Conservation (phyloP, 345 rosid genomes). For the Syzygium grande region DNA sequence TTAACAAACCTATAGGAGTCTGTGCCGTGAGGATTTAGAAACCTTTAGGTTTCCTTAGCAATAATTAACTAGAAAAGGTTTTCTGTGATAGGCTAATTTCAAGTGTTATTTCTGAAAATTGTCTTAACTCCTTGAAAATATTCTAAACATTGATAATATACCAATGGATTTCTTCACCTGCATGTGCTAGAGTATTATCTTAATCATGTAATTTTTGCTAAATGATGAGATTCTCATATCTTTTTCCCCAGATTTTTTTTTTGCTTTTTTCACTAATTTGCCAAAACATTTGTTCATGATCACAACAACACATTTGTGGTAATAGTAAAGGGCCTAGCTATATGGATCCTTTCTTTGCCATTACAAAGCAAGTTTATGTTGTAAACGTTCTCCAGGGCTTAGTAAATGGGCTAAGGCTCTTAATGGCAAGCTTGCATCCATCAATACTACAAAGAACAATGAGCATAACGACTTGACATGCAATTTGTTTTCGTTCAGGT, state of each 20-base stretch:
- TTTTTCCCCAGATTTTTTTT: not conserved
- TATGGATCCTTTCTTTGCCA: not conserved
- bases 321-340: not conserved
- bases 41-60: not conserved
- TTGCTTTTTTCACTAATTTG: not conserved
- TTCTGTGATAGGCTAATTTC: not conserved
- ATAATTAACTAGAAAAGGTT: not conserved
- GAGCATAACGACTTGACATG: not conserved
- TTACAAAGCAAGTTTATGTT: not conserved
- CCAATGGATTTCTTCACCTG: not conserved
- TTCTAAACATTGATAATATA: not conserved
- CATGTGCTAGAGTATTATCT: not conserved
- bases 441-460: not conserved
- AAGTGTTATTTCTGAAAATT: not conserved
- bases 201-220: not conserved
- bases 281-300: not conserved
- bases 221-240: not conserved
- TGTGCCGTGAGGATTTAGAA: not conserved
- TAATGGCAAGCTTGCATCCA: not conserved
- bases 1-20: not conserved
- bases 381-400: not conserved
- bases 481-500: not conserved
- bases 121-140: not conserved
- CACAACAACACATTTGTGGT: not conserved
- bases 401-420: not conserved